Conservation (phyloP, 2,329 filamentous ascomycete genomes). For the Colletotrichum sp. region DNA sequence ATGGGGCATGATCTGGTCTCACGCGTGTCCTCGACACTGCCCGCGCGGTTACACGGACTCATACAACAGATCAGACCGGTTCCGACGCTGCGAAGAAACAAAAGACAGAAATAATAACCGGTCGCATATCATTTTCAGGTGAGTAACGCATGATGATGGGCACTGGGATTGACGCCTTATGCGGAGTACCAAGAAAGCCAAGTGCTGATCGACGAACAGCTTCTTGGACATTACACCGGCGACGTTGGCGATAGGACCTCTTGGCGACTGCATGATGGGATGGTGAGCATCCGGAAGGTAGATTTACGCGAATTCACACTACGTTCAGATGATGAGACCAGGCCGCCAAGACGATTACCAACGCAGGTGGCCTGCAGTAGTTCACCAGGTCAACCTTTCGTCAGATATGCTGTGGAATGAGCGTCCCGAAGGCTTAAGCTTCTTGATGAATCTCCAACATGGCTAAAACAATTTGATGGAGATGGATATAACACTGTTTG, state of each 20-base stretch:
- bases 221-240: neutral
- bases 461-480: neutral
- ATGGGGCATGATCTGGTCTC: neutral
- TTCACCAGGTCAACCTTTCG: neutral
- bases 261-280: neutral
- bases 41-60: neutral
- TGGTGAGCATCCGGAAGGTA: neutral
- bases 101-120: neutral
- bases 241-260: neutral
- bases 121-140: neutral
- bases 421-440: neutral
- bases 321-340: neutral
- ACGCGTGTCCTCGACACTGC: neutral
- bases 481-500: neutral
- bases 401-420: conserved; percentile 7
- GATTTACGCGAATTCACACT: neutral
- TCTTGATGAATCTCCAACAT: neutral
- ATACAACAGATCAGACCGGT: neutral
- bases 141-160: neutral
- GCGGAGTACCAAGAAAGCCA: neutral
- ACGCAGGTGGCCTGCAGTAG: neutral
- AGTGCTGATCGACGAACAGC: neutral
- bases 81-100: neutral
- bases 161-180: neutral
- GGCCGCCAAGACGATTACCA: neutral